phyloP scores from a whole-genome alignment of 208 protist species.

The Leptomonas seymouri region DNA sequence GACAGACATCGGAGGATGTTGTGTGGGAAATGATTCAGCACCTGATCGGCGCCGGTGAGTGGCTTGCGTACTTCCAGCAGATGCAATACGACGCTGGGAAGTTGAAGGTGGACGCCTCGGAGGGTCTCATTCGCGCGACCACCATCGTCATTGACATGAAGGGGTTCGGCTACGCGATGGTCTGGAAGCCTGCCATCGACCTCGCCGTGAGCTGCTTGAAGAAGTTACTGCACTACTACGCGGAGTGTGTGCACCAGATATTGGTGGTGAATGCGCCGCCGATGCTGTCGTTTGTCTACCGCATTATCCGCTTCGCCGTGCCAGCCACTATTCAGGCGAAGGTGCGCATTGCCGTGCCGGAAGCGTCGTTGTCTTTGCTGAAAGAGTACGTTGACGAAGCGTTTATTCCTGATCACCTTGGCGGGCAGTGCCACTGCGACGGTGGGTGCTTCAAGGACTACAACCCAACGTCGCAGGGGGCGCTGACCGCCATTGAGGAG shows the following conservation, averaged over 20 bases:
- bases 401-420: constrained; percentile 55
- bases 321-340: constrained; percentile 42
- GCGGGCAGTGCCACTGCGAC: constrained; percentile 55
- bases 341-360: constrained; percentile 41
- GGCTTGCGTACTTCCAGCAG: constrained; percentile 34
- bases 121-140: constrained; percentile 42
- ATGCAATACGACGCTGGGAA: constrained; percentile 19
- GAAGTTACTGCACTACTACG: constrained; percentile 44
- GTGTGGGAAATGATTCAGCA: constrained; percentile 33
- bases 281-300: constrained; percentile 63
- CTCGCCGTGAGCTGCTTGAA: constrained; percentile 40
- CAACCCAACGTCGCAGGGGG: constrained; percentile 27
- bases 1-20: constrained; percentile 19
- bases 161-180: constrained; percentile 59
- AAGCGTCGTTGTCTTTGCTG: constrained; percentile 40
- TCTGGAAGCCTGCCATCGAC: constrained; percentile 67
- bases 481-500: constrained; percentile 14
- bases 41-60: constrained; percentile 24
- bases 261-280: constrained; percentile 56
- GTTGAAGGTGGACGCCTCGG: constrained; percentile 25
- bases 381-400: constrained; percentile 49
- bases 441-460: constrained; percentile 43
- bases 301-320: constrained; percentile 43
- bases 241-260: constrained; percentile 58
- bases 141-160: constrained; percentile 56